Evolutionary conservation across 805 yeast species (phyloP), one percentile per base, ranked within the genome.

Genomic region (Hemisphaericaspora nanyangensis): DNA sequence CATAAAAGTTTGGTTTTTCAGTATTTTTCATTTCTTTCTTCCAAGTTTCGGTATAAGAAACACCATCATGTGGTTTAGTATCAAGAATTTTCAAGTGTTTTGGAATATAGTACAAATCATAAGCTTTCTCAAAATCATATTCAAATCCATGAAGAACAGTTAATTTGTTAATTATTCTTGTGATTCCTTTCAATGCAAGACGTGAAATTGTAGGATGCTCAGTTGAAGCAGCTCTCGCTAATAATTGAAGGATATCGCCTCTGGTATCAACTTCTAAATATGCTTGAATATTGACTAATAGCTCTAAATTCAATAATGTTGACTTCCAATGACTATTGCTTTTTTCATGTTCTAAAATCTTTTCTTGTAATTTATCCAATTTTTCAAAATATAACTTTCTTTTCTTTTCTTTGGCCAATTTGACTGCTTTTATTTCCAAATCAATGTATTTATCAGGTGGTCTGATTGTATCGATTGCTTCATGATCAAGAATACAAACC

Each of bases 151-250:
- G 77, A 16, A 76, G 58, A 0, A 65, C 52, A 20, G 69, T 59
- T 6, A 77, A 47, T 39, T 76, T 74, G 40, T 66, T 65, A 17
- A 79, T 53, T 5, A 81, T 46, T n/a, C 74, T 69, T 2, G 81
- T 66, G 22, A 84, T 54, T 15, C 88, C 82, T 37, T 75, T 77
- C 42, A 81, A 60, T 15, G 85, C 80, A 27, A 77, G 56, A 39
- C 79, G 71, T 1, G 85, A 68, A 32, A 86, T 61, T 2, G 72
- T 60, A 0, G 96, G 95, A 56, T 87, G 95, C 17, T 77, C 77
- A n/a, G 75, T 70, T 11, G 69, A 60, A 1, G 84, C 72, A 25
- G 68, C 66, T 2, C 64, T 60, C 7, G 74, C 66, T 24, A 85
- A 60, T 2, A 73, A 49, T 25, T 56, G 56, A 8, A 80, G 48